These are phyloP conservation scores for Nannizziopsis barbatae DNA, from an alignment of 2,329 filamentous ascomycete genomes.

Conservation along the genomic window DNA sequence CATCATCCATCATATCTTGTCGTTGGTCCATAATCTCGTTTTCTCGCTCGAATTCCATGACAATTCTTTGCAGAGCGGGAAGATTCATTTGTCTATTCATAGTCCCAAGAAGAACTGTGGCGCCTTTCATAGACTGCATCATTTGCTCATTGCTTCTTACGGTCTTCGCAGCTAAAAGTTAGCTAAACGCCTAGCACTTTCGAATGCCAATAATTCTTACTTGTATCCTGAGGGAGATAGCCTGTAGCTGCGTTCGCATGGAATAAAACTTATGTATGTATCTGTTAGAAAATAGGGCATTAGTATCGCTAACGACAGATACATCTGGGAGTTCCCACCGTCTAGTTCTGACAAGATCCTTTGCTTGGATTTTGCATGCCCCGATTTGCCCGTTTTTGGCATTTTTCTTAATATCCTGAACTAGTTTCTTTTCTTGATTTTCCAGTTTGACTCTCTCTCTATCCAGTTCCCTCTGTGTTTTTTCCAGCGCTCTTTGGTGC, in stretches of 20 bases:
- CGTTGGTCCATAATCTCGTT: constrained; percentile 99
- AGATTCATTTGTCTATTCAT: constrained; percentile 99
- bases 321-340: constrained; percentile 38
- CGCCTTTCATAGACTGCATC: constrained; percentile 99
- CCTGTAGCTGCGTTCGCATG: constrained; percentile 94
- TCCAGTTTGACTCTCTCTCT: constrained; percentile 91
- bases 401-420: constrained; percentile 93
- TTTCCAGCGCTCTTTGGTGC: constrained; percentile 93
- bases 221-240: constrained; percentile 89
- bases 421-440: constrained; percentile 96
- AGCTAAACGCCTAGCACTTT: not conserved
- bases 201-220: constrained; percentile 37
- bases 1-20: constrained; percentile 99
- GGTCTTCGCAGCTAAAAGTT: constrained; percentile 42
- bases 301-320: not conserved
- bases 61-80: constrained; percentile 85
- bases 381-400: constrained; percentile 97
- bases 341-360: constrained; percentile 86
- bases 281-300: constrained; percentile 35
- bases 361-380: constrained; percentile 96
- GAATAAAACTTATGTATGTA: constrained; percentile 98
- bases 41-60: constrained; percentile 97
- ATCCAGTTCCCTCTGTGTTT: constrained; percentile 92
- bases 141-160: constrained; percentile 98
- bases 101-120: constrained; percentile 79